Conservation (phyloP, 2,329 filamentous ascomycete genomes). For the Zelopaecilomyces penicillatus region DNA sequence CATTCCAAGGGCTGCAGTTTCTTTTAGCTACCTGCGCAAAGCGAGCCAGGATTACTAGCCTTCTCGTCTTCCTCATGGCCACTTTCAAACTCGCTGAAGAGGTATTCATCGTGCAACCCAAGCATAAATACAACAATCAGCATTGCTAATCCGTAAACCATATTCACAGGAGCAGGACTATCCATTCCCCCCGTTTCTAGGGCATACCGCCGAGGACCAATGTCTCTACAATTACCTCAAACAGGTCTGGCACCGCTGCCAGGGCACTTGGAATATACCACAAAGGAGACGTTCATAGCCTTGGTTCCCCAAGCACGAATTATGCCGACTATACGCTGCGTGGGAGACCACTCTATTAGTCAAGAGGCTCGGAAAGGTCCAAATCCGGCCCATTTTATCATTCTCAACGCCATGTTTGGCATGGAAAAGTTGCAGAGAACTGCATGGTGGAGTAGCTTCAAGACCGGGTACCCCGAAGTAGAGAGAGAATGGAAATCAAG, state of each 20-base stretch:
- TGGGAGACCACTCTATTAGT: not conserved
- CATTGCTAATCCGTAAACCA: too few relatives aligned
- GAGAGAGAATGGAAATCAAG: not conserved
- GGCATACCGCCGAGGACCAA: not conserved
- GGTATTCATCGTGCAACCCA: too few relatives aligned
- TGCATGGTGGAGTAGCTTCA: not conserved
- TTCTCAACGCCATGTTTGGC: conserved; percentile 1
- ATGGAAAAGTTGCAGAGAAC: not conserved
- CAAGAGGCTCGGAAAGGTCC: not conserved
- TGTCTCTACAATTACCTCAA: not conserved
- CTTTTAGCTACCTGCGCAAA: too few relatives aligned
- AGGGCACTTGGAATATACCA: not conserved
- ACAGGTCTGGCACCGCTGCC: not conserved
- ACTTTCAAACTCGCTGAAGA: too few relatives aligned
- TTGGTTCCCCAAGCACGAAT: not conserved
- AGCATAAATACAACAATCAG: too few relatives aligned
- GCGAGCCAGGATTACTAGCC: too few relatives aligned
- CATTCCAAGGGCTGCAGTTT: too few relatives aligned
- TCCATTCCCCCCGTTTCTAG: not conserved
- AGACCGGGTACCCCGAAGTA: not conserved
- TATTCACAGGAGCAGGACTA: too few relatives aligned
- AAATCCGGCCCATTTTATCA: not conserved
- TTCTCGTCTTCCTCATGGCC: too few relatives aligned
- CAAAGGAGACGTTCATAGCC: not conserved
- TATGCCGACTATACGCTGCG: not conserved